A percentile compares a stretch with the other conserved stretches of the same genome.
Evolutionary conservation across 176 grass and related monocot genomes (phyloP).

Genomic region (Oryza meyeriana): DNA sequence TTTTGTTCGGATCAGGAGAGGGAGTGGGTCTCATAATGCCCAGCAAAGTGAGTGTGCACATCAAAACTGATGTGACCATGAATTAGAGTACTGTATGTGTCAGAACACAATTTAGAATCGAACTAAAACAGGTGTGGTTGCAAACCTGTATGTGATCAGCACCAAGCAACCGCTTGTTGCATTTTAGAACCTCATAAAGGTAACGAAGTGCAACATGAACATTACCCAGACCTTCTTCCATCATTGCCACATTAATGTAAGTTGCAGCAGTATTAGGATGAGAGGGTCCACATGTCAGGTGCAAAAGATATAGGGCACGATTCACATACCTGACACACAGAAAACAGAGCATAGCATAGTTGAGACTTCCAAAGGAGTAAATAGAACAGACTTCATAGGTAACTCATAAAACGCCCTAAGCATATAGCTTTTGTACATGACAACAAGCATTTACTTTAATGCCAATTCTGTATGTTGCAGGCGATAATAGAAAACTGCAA

Average conservation of each 20-base stretch:
- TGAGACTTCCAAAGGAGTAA: constrained; percentile 4
- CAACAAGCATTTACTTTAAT: constrained; percentile 62
- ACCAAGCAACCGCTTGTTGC: constrained; percentile 91
- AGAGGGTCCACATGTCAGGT: constrained; percentile 90
- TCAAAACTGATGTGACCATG: constrained; percentile 17
- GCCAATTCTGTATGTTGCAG: constrained; percentile 98
- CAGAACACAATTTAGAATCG: constrained; percentile 7
- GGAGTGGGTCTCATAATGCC: background rate
- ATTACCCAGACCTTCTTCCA: constrained; percentile 99
- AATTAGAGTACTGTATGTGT: background rate
- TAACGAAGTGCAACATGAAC: constrained; percentile 96
- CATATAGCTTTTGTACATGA: constrained; percentile 26
- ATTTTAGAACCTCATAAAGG: constrained; percentile 90
- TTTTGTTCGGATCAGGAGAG: background rate
- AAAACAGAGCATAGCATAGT: constrained; percentile 14
- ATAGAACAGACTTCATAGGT: constrained; percentile 5
- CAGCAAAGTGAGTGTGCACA: background rate
- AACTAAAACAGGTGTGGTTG: constrained; percentile 28
- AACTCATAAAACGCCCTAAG: constrained; percentile 10
- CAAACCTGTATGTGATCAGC: constrained; percentile 97
- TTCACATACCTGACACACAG: constrained; percentile 90
- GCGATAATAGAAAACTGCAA: constrained; percentile 99
- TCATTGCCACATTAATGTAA: constrained; percentile 99
- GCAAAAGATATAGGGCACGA: constrained; percentile 90
- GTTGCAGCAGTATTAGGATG: constrained; percentile 99